Evolutionary conservation across 306 rosid species (phyloP).

Genomic region (Fragaria vesca): DNA sequence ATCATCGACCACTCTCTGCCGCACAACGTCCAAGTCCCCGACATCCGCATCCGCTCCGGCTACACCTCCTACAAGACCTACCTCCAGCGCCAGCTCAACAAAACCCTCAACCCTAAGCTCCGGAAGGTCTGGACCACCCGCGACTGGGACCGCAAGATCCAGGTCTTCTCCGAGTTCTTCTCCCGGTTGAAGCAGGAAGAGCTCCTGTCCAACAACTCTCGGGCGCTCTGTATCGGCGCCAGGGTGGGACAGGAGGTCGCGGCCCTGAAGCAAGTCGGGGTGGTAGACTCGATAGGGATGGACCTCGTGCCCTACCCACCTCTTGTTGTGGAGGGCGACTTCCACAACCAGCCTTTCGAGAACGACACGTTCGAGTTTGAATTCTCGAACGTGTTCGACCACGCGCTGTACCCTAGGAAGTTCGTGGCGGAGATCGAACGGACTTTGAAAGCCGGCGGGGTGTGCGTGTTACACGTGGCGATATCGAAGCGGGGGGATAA

Average conservation of each 20-base stretch:
- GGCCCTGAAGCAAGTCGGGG: slow-evolving; percentile 67
- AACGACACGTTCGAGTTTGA: slow-evolving; percentile 70
- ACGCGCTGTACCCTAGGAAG: slow-evolving; percentile 74
- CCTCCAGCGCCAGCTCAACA: slow-evolving; percentile 78
- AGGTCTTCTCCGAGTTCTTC: slow-evolving; percentile 60
- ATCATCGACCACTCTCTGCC: neutral
- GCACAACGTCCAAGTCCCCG: slow-evolving; percentile 9
- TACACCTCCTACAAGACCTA: slow-evolving; percentile 71
- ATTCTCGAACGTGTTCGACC: slow-evolving; percentile 95
- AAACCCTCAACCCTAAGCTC: slow-evolving; percentile 85
- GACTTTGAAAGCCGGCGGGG: slow-evolving; percentile 71
- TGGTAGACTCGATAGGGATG: slow-evolving; percentile 67
- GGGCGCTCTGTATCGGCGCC: slow-evolving; percentile 73
- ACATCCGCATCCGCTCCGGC: slow-evolving; percentile 78
- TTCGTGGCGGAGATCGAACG: slow-evolving; percentile 86
- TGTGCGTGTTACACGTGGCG: slow-evolving; percentile 78
- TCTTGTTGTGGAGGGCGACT: slow-evolving; percentile 71
- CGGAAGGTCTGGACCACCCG: slow-evolving; percentile 85
- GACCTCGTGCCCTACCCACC: slow-evolving; percentile 88
- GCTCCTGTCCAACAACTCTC: slow-evolving; percentile 46
- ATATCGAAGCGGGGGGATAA: slow-evolving; percentile 61
- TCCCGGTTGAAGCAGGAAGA: slow-evolving; percentile 29
- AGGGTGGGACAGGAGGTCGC: slow-evolving; percentile 91
- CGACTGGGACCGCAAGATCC: slow-evolving; percentile 87
- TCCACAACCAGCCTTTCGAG: slow-evolving; percentile 68